Evolutionary conservation across 2,329 filamentous ascomycete species (phyloP).

Genomic region (Mycosphaerella sp.): DNA sequence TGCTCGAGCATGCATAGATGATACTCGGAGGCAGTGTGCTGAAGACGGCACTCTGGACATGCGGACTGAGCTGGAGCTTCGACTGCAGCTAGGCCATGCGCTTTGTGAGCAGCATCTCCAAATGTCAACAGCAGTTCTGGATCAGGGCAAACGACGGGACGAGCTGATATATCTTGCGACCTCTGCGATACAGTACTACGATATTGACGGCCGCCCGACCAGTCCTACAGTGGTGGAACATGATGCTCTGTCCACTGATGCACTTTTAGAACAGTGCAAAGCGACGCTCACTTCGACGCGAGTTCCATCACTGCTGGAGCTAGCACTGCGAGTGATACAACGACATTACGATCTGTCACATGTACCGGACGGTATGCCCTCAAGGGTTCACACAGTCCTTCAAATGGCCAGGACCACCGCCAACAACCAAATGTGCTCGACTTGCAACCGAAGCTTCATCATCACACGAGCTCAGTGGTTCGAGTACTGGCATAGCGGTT

Average conservation of each 20-base stretch:
- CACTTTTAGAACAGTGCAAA: constrained; percentile 1
- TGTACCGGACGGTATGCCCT: constrained; percentile 21
- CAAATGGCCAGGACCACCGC: constrained; percentile 16
- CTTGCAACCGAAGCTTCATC: constrained; percentile 30
- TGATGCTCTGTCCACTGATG: constrained; percentile 1
- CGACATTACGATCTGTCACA: constrained; percentile 25
- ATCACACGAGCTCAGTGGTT: constrained; percentile 34
- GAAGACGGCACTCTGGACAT: constrained; percentile 12
- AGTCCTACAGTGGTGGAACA: no score
- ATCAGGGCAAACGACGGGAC: constrained; percentile 18
- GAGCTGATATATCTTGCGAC: constrained; percentile 31
- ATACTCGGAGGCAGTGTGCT: constrained; percentile 8
- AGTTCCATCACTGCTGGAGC: constrained; percentile 35
- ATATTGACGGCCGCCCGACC: constrained; percentile 28
- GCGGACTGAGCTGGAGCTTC: constrained; percentile 20
- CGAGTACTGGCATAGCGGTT: constrained; percentile 34
- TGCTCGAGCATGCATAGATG: constrained; percentile 14
- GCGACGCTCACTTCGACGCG: constrained; percentile 2
- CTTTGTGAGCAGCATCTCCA: constrained; percentile 19
- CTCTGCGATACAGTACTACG: constrained; percentile 26
- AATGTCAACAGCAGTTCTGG: not conserved
- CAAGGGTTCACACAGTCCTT: constrained; percentile 22
- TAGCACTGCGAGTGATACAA: constrained; percentile 29
- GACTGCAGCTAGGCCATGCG: constrained; percentile 23
- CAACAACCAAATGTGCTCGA: constrained; percentile 30